Conservation (phyloP, 768 basidiomycete genomes). For the Trametes cingulata region DNA sequence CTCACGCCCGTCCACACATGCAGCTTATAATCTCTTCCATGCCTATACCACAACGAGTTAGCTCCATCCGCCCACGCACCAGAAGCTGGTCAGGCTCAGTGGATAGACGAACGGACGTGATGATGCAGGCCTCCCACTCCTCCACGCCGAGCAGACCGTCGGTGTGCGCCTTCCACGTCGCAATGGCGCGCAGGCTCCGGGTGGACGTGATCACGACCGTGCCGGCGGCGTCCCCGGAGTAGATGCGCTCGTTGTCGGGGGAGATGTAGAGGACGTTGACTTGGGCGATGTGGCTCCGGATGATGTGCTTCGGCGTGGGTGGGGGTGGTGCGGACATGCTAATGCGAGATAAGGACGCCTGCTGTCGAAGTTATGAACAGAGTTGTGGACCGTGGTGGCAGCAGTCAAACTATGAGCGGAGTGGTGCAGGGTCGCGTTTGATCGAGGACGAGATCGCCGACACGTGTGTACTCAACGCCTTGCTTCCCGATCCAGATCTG, state of each 20-base stretch:
- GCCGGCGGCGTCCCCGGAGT: slow-evolving; percentile 84
- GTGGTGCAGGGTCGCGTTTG: neutral
- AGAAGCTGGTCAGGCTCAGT: neutral
- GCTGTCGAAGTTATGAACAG: neutral
- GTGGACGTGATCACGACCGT: slow-evolving; percentile 78
- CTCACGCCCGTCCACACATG: slow-evolving; percentile 66
- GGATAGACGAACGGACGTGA: slow-evolving; percentile 65
- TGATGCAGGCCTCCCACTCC: slow-evolving; percentile 64
- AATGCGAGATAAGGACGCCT: neutral
- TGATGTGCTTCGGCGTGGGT: slow-evolving; percentile 63
- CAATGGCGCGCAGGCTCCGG: slow-evolving; percentile 67
- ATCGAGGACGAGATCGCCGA: neutral
- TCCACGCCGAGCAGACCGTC: slow-evolving; percentile 77
- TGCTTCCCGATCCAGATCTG: neutral
- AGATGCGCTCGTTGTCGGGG: slow-evolving; percentile 73
- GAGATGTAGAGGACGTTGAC: slow-evolving; percentile 66
- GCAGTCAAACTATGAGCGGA: neutral
- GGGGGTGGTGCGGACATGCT: slow-evolving; percentile 21
- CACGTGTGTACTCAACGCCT: slow-evolving; percentile 15
- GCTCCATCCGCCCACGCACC: neutral
- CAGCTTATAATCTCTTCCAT: slow-evolving; percentile 84
- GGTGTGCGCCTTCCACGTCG: slow-evolving; percentile 77
- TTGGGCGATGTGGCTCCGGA: slow-evolving; percentile 71
- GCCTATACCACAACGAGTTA: slow-evolving; percentile 47
- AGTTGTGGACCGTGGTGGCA: neutral